phyloP scores from a whole-genome alignment of 495 filamentous ascomycete genomes.

The Daldinia decipiens region DNA sequence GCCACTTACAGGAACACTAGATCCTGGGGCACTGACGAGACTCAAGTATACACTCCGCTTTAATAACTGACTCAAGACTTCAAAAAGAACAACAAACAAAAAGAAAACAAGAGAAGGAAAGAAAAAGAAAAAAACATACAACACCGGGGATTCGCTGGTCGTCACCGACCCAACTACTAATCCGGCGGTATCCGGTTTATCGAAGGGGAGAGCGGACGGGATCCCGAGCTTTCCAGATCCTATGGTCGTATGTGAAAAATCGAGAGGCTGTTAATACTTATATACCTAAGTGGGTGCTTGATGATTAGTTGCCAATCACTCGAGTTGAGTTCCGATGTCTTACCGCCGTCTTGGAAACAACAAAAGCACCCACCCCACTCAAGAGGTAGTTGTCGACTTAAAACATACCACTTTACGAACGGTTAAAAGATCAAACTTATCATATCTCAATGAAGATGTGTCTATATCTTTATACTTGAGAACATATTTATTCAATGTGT shows the following conservation, averaged over 20 bases:
- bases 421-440: not conserved
- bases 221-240: constrained; percentile 57
- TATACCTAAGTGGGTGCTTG: no score
- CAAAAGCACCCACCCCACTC: no score
- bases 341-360: no score
- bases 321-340: no score
- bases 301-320: no score
- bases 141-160: constrained; percentile 61
- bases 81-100: no score
- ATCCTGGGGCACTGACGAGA: no score
- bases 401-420: not conserved
- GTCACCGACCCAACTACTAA: constrained; percentile 63
- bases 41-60: no score
- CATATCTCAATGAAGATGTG: not conserved
- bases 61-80: no score
- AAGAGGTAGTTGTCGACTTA: not conserved
- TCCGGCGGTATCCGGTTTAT: constrained; percentile 54
- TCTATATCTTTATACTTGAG: not conserved
- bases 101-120: no score
- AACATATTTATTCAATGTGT: constrained; percentile 13
- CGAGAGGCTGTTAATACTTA: no score
- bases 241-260: constrained; percentile 56
- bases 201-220: constrained; percentile 63
- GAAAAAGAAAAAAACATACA: constrained; percentile 45
- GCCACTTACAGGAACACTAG: no score